These are phyloP conservation scores for Vigna radiata DNA, from an alignment of 306 rosid species.

Conservation along the genomic window DNA sequence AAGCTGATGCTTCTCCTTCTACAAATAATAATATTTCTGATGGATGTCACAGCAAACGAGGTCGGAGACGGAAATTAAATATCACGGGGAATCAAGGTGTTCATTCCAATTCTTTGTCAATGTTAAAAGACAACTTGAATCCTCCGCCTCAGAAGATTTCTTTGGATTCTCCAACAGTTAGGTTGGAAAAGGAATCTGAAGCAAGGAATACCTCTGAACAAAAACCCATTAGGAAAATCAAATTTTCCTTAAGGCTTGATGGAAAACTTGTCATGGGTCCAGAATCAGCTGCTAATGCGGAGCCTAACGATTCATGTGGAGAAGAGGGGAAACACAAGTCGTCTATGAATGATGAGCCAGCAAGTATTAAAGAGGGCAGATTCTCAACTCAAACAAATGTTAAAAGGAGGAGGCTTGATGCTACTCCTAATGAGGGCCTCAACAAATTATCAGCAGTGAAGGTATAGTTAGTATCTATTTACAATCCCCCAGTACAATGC, in stretches of 20 bases:
- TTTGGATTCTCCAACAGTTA: constrained; percentile 34
- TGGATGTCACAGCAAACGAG: constrained; percentile 43
- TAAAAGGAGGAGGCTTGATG: constrained; percentile 39
- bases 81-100: constrained; percentile 39
- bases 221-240: constrained; percentile 41
- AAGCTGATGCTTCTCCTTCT: constrained; percentile 35
- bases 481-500: constrained; percentile 5
- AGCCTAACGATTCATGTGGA: constrained; percentile 37
- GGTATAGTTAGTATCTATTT: constrained; percentile 47
- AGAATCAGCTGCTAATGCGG: constrained; percentile 36
- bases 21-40: constrained; percentile 30
- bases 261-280: constrained; percentile 48
- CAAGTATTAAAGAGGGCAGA: constrained; percentile 42
- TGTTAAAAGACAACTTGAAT: constrained; percentile 36
- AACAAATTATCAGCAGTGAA: constrained; percentile 50
- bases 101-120: constrained; percentile 36
- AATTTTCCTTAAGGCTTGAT: constrained; percentile 34
- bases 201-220: constrained; percentile 28
- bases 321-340: constrained; percentile 45
- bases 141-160: constrained; percentile 41
- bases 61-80: constrained; percentile 53
- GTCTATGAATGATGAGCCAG: constrained; percentile 43
- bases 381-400: constrained; percentile 27
- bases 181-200: constrained; percentile 44
- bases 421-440: constrained; percentile 44